Evolutionary conservation across 2,329 filamentous ascomycete genomes (phyloP), one percentile per base, ranked within the genome.

Genomic region (Aspergillus unguis): DNA sequence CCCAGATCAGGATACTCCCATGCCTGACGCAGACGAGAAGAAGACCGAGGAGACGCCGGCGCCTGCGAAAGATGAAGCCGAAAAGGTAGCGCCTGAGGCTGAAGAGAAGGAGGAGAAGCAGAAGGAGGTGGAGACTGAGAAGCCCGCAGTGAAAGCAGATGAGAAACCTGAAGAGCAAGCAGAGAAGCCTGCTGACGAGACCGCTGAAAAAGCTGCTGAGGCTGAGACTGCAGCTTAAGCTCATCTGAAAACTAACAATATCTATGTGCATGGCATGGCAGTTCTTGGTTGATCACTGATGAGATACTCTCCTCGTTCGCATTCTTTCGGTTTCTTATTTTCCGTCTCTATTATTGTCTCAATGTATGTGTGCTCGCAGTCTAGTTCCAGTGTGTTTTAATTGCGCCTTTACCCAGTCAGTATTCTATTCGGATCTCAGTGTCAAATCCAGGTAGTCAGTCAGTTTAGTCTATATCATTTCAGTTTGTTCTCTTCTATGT

Each of bases 21-120:
- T 69, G 67, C 60, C 65, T n/a, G 65, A 69, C 41, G 70, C 70
- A 28, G 68, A 74, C 46, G 62, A 71, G 53, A 58, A 65, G 29
- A 65, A 69, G 53, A 58, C 65, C 44, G 41, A 62, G 25, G 62
- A 63, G 10, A 59, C 63, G 50, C 53, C 58, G 25, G 51, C 50
- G 3, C 46, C 51, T 37, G 40, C 44, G 23, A 46, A 50, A 27
- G 29, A 32, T 35, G 58, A 61, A 36, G 38, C 38, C 9, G 59
- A 62, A 27, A 50, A 60, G 56, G 54, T 68, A 53, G 60, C 62
- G 29, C 53, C 68, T n/a, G 44, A 46, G 28, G 5, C 40, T 25
- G 31, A 31, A 8, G 48, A 46, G 49, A 31, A 74, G 76, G 50
- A 26, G 52, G 49, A 49, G 28, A 17, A 44, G 8, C 23, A 53